A percentile compares a stretch with the other conserved stretches of the same genome.
phyloP scores from a whole-genome alignment of 192 early-diverging fungal species.

The Haplosporangium gracile region DNA sequence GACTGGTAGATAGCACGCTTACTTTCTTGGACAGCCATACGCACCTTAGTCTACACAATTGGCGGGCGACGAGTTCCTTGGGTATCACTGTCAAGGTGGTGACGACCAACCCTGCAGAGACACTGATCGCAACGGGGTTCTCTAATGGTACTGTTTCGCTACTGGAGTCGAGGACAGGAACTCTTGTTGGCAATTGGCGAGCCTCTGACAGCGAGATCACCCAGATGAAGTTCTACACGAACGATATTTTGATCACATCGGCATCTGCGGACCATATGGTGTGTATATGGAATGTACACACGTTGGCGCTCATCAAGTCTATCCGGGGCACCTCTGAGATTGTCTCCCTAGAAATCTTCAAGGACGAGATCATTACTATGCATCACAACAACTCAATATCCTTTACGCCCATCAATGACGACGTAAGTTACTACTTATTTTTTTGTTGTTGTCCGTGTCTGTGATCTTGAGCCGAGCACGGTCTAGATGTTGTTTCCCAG shows the following conservation, averaged over 20 bases:
- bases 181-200: constrained; percentile 67
- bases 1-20: constrained; percentile 60
- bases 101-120: constrained; percentile 62
- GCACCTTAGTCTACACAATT: constrained; percentile 34
- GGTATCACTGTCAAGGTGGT: constrained; percentile 56
- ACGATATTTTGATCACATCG: constrained; percentile 66
- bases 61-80: constrained; percentile 28
- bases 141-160: constrained; percentile 66
- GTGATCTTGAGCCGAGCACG: not conserved
- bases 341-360: constrained; percentile 69
- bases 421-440: constrained; percentile 55
- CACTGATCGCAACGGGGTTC: constrained; percentile 66
- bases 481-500: not conserved
- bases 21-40: constrained; percentile 58
- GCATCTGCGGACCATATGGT: constrained; percentile 69
- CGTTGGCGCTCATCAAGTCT: constrained; percentile 62
- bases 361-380: constrained; percentile 71
- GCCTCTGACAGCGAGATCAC: constrained; percentile 70
- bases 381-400: constrained; percentile 70
- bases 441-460: not conserved
- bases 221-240: constrained; percentile 69
- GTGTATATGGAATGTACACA: constrained; percentile 69
- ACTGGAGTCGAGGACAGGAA: constrained; percentile 68
- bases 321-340: constrained; percentile 67
- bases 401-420: constrained; percentile 71